phyloP scores from a whole-genome alignment of 176 grass and related monocot species.

The Cenchrus fungigraminus region DNA sequence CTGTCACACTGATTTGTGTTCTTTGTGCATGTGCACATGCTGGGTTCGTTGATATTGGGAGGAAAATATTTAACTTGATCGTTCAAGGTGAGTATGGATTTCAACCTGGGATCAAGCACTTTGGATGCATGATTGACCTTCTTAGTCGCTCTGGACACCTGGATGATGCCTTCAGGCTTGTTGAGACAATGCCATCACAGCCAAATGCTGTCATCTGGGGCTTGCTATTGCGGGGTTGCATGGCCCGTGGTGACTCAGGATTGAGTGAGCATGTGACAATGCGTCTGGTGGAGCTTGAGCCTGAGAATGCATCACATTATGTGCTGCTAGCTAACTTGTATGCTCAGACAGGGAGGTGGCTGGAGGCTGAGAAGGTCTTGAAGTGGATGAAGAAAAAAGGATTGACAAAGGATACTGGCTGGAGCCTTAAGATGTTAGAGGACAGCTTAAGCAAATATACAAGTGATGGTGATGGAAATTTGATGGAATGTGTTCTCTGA shows the following conservation, averaged over 20 bases:
- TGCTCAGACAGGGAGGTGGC: slow-evolving; percentile 67
- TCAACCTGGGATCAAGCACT: slow-evolving; percentile 70
- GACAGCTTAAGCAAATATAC: slow-evolving; percentile 15
- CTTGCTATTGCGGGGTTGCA: slow-evolving; percentile 61
- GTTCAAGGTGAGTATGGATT: slow-evolving; percentile 65
- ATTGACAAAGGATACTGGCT: slow-evolving; percentile 68
- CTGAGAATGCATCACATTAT: slow-evolving; percentile 66
- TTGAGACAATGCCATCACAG: slow-evolving; percentile 63
- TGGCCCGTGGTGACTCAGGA: slow-evolving; percentile 39
- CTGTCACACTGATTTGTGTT: slow-evolving; percentile 61
- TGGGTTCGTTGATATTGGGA: slow-evolving; percentile 62
- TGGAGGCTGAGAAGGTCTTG: slow-evolving; percentile 61
- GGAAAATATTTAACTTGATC: slow-evolving; percentile 56
- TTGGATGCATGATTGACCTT: slow-evolving; percentile 76
- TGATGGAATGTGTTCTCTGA: slow-evolving; percentile 32
- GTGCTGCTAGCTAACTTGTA: slow-evolving; percentile 70
- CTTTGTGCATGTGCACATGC: slow-evolving; percentile 64
- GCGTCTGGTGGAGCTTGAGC: slow-evolving; percentile 71
- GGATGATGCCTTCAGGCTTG: slow-evolving; percentile 45
- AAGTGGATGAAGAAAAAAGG: slow-evolving; percentile 57
- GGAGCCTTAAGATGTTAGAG: slow-evolving; percentile 58
- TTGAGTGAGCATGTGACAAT: slow-evolving; percentile 59
- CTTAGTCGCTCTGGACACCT: slow-evolving; percentile 65
- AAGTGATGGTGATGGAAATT: not conserved
- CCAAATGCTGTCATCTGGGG: slow-evolving; percentile 75